Conservation (phyloP, 2,329 filamentous ascomycete genomes). For the Claviceps humidiphila region DNA sequence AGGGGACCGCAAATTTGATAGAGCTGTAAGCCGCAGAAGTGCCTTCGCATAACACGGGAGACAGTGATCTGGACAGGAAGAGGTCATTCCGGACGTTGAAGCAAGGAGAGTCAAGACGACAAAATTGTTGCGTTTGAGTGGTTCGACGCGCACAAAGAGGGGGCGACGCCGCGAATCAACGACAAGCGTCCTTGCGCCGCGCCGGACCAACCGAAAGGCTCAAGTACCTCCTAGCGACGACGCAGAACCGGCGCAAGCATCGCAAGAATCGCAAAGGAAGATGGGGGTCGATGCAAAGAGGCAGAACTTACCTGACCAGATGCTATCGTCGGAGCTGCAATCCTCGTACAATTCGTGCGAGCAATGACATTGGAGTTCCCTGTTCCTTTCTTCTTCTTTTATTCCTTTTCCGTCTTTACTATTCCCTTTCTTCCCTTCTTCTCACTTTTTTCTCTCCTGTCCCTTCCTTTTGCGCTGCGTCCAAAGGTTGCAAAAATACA, state of each 20-base stretch:
- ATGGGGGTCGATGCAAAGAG: not conserved
- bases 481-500: too few species aligned
- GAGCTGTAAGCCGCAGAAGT: too few species aligned
- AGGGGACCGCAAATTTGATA: not conserved
- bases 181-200: too few species aligned
- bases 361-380: slow-evolving; percentile 6
- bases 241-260: not conserved
- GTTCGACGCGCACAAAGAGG: slow-evolving; percentile 1
- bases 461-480: too few species aligned
- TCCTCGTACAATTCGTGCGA: not conserved
- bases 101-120: not conserved
- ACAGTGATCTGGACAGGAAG: not conserved
- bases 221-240: too few species aligned
- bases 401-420: not conserved
- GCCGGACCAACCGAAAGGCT: too few species aligned
- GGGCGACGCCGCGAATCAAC: not conserved
- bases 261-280: not conserved
- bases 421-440: too few species aligned
- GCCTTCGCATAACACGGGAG: not conserved
- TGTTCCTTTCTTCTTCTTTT: not conserved
- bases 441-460: too few species aligned
- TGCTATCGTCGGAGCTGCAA: slow-evolving; percentile 1
- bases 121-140: not conserved
- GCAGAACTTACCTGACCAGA: not conserved
- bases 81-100: slow-evolving; percentile 1